Evolutionary conservation across 73 alveolate genomes (phyloP).

Genomic region (Loxodes magnus): DNA sequence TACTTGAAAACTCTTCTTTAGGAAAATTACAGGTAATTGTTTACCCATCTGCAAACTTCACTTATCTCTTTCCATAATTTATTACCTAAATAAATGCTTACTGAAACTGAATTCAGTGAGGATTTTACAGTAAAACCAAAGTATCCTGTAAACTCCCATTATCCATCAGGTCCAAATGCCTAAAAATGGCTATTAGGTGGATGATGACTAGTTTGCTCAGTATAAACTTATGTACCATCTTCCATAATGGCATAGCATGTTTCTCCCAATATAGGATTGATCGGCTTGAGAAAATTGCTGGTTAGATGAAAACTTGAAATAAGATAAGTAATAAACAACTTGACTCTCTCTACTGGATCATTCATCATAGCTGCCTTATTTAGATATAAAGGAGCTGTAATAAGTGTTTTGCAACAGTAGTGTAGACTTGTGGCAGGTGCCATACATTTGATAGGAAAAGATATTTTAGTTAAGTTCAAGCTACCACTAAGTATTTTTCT

Average conservation of each 20-base stretch:
- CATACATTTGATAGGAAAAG: conserved; percentile 79
- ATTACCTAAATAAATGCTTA: conserved; percentile 17
- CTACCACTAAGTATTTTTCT: conserved; percentile 51
- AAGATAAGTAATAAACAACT: conserved; percentile 37
- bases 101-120: conserved; percentile 32
- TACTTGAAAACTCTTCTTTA: conserved; percentile 36
- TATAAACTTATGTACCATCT: conserved; percentile 37
- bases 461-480: conserved; percentile 46
- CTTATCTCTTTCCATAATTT: conserved; percentile 11
- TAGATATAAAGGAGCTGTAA: conserved; percentile 40
- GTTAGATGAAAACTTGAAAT: conserved; percentile 43
- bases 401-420: conserved; percentile 23
- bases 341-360: conserved; percentile 64
- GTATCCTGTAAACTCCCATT: conserved; percentile 35
- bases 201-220: conserved; percentile 48
- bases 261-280: conserved; percentile 35
- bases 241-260: conserved; percentile 27
- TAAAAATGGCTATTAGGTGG: conserved; percentile 36
- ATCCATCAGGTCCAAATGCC: conserved; percentile 55
- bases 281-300: conserved; percentile 63
- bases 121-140: conserved; percentile 54
- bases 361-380: conserved; percentile 56
- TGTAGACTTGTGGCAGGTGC: conserved; percentile 41
- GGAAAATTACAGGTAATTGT: conserved; percentile 14
- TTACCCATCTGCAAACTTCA: conserved; percentile 17